Conservation (phyloP, 1,284 basidiomycete species). For the Ceratobasidium papillatum region DNA sequence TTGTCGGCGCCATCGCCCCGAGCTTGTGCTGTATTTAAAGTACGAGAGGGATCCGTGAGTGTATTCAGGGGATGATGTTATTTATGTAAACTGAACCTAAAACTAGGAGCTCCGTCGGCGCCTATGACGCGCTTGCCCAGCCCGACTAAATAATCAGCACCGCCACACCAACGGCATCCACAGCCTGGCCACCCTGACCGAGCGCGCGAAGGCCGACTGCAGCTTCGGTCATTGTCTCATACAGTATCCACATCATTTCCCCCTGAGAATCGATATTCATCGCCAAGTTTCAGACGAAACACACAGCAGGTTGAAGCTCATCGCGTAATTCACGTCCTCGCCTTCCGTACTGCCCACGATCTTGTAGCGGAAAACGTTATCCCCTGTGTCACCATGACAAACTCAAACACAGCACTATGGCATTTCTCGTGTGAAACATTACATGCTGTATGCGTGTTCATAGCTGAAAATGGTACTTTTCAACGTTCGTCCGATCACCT, state of each 20-base stretch:
- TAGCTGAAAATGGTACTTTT: too few relatives aligned
- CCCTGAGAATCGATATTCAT: too few relatives aligned
- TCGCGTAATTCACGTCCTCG: background rate
- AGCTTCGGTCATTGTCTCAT: background rate
- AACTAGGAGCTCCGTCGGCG: background rate
- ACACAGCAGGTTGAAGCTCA: background rate
- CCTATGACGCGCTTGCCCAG: background rate
- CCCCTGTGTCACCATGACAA: too few relatives aligned
- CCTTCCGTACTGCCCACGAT: background rate
- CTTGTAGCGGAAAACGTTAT: too few relatives aligned
- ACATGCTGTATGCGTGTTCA: too few relatives aligned
- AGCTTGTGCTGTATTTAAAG: background rate
- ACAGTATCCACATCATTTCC: background rate
- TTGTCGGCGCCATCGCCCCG: conserved; percentile 27
- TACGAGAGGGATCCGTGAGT: background rate
- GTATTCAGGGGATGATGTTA: conserved; percentile 9
- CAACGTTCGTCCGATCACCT: too few relatives aligned
- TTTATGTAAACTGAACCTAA: conserved; percentile 4
- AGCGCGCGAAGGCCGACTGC: background rate
- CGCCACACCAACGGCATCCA: background rate
- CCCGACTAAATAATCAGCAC: background rate
- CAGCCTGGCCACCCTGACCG: background rate
- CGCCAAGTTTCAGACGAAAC: background rate
- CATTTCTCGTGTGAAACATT: too few relatives aligned
- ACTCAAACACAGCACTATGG: too few relatives aligned